Evolutionary conservation across 768 basidiomycete species (phyloP), one percentile per base, ranked within the genome.

Genomic region (Boletus bicolor): DNA sequence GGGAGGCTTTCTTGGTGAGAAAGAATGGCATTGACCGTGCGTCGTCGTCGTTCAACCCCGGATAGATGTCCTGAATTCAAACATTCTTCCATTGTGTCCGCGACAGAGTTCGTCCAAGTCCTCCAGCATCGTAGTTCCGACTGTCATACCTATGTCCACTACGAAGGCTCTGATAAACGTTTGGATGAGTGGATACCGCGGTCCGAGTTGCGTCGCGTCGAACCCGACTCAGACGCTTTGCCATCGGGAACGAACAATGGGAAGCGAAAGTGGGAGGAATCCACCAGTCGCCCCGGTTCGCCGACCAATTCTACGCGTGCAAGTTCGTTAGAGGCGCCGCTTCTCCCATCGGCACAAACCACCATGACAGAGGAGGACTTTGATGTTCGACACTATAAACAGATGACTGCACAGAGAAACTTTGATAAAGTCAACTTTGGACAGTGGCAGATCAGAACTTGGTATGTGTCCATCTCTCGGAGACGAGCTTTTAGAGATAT

Each of bases 341-440:
- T 28, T 49, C 35, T 56, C 37, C 52, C 54, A 8, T 61, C 60
- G 39, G 46, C 58, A 10, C 61, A 57, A 57, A 51, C 48, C 38
- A 37, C 70, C 7, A 76, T 86, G 76, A 81, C 82, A 17, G 86
- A 87, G 66, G 86, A 89, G 57, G 88, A 89, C 55, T 82, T 79
- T 64, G 87, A 89, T 62, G 72, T 87, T 28, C 76, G 83, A 56
- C 83, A 83, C 52, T 85, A 87, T 66, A 84, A 82, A 66, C 79
- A 83, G 67, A 79, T 84, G 58, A 82, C 81, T 24, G 79, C 83
- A 5, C 82, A 85, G 62, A 79, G 90, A 57, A 97, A 95, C 68
- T 93, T 94, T 66, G 91, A 93, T 57, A 84, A 82, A 64, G 91
- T 95, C 59, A 81, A 85, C 64, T 92, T 93, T 72, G 91, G 91